Evolutionary conservation across 2,329 filamentous ascomycete genomes (phyloP).

Genomic region (Beauveria brongniartii): DNA sequence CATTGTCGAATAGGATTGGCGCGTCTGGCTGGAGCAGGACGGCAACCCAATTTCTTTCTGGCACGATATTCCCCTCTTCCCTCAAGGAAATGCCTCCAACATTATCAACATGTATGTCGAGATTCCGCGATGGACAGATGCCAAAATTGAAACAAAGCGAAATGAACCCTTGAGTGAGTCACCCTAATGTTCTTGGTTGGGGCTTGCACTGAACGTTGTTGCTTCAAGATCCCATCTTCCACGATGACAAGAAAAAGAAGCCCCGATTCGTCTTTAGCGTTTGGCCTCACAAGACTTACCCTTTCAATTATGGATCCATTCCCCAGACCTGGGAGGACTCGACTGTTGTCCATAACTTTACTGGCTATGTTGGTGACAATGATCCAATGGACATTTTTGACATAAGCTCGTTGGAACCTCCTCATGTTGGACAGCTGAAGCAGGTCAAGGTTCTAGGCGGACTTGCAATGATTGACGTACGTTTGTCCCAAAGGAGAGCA

Average conservation of each 20-base stretch:
- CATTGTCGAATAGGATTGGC: constrained; percentile 26
- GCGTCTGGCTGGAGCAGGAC: constrained; percentile 31
- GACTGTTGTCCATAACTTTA: constrained; percentile 31
- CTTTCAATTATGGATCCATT: constrained; percentile 35
- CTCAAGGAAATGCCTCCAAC: constrained; percentile 24
- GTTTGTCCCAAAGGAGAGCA: background rate
- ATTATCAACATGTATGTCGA: constrained; percentile 33
- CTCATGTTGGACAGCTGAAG: constrained; percentile 31
- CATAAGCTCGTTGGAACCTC: constrained; percentile 25
- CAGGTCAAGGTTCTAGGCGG: constrained; percentile 34
- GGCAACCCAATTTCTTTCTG: constrained; percentile 33
- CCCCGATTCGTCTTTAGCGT: constrained; percentile 33
- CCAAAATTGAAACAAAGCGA: constrained; percentile 31
- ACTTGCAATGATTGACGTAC: constrained; percentile 30
- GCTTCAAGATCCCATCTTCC: constrained; percentile 30
- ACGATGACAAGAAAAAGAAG: constrained; percentile 29
- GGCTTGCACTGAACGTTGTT: too few species aligned
- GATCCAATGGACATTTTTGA: constrained; percentile 36
- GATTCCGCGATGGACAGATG: constrained; percentile 34
- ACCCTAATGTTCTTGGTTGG: too few species aligned
- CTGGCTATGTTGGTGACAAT: constrained; percentile 30
- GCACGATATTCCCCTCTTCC: constrained; percentile 34
- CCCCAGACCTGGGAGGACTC: constrained; percentile 37
- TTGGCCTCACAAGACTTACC: constrained; percentile 36
- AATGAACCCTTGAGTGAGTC: constrained; percentile 30